A percentile compares a stretch with the other conserved stretches of the same genome.
Conservation (phyloP, 805 yeast genomes). For the Kodamaea kaohsiungensis region DNA sequence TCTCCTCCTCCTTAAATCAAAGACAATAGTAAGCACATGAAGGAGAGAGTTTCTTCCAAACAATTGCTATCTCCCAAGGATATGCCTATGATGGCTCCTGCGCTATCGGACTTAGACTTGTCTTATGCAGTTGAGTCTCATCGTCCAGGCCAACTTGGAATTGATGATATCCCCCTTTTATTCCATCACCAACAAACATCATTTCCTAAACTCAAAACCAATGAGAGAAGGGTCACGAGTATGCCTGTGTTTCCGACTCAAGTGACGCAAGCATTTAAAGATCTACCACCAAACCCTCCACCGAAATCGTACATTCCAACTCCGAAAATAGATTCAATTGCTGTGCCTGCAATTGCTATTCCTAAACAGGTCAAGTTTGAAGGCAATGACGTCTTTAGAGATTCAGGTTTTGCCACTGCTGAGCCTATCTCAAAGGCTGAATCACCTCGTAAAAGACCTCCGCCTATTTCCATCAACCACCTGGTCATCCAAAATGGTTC, state of each 20-base stretch:
- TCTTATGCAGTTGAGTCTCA: conserved; percentile 28
- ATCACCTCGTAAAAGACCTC: background rate
- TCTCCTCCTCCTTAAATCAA: background rate
- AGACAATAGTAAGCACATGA: conserved; percentile 5
- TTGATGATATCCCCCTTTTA: conserved; percentile 30
- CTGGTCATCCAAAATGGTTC: background rate
- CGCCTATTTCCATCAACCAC: background rate
- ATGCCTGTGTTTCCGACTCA: conserved; percentile 19
- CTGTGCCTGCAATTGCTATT: background rate
- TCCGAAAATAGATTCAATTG: background rate
- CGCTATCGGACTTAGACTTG: conserved; percentile 23
- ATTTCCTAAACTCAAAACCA: background rate
- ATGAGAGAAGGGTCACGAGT: conserved; percentile 20
- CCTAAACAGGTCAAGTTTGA: background rate
- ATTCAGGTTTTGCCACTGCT: background rate
- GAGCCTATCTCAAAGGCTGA: background rate
- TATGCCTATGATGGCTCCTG: conserved; percentile 23
- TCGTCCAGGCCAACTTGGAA: conserved; percentile 25
- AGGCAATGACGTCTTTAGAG: background rate
- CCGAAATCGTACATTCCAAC: background rate
- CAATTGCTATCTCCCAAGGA: conserved; percentile 26
- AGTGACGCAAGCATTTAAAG: background rate
- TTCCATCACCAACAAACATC: conserved; percentile 9
- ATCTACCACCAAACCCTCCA: background rate
- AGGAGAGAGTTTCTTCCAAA: conserved; percentile 15